Evolutionary conservation across 257 asterid genomes (phyloP).

Genomic region (Rubia yunnanensis): DNA sequence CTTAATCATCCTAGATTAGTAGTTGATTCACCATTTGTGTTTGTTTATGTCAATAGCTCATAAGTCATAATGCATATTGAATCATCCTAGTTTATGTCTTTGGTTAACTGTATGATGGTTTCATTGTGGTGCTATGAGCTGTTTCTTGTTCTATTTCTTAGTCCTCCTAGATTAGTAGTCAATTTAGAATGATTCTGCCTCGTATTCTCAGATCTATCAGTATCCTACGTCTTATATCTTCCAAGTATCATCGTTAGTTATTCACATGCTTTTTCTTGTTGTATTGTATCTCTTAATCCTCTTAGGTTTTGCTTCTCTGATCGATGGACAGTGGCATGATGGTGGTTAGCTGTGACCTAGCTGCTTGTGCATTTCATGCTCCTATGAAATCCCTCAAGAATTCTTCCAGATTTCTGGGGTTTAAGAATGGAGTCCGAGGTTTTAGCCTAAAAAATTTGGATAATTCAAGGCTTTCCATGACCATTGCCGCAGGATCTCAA

Average conservation of each 20-base stretch:
- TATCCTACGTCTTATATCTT: not conserved
- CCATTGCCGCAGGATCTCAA: constrained; percentile 63
- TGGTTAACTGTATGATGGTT: not conserved
- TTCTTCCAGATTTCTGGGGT: constrained; percentile 32
- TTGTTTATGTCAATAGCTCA: not conserved
- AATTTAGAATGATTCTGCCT: not conserved
- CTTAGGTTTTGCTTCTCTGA: not conserved
- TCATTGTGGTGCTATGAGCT: not conserved
- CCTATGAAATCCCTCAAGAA: constrained; percentile 21
- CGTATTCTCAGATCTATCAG: not conserved
- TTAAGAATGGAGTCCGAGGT: constrained; percentile 37
- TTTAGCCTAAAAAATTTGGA: constrained; percentile 30
- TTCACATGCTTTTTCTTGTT: not conserved
- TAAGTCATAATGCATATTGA: not conserved
- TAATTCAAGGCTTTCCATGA: constrained; percentile 60
- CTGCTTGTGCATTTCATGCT: constrained; percentile 22
- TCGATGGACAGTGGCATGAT: not conserved
- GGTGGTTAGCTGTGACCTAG: constrained; percentile 1
- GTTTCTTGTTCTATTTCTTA: not conserved
- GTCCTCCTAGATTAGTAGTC: not conserved
- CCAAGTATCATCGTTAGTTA: not conserved
- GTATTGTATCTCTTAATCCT: not conserved
- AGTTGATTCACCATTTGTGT: not conserved
- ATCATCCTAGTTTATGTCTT: not conserved
- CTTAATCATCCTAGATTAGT: not conserved